A percentile compares a stretch with the other conserved stretches of the same genome.
phyloP scores from a whole-genome alignment of 305 asterid species.

The Fraxinus sp. region DNA sequence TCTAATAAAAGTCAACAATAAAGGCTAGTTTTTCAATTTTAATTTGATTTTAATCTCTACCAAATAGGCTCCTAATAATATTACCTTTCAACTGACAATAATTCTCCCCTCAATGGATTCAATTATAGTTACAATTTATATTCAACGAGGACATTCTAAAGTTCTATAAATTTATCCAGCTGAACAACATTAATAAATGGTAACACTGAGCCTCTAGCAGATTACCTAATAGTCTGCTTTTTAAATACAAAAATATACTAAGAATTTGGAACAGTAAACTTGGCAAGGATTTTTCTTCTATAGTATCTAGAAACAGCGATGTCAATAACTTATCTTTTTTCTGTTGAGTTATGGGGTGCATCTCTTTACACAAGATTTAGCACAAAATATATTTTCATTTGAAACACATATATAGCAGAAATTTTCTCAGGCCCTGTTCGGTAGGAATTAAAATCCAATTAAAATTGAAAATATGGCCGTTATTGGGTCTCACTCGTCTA shows the following conservation, averaged over 20 bases:
- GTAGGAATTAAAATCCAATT: no score
- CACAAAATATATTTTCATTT: no score
- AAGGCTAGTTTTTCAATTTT: no score
- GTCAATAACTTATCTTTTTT: neutral
- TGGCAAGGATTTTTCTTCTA: neutral
- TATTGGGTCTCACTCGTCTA: no score
- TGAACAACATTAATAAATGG: neutral
- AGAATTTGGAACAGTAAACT: neutral
- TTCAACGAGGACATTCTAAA: no score
- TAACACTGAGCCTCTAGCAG: neutral
- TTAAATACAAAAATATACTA: neutral
- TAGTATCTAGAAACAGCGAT: no score
- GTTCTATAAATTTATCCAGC: neutral
- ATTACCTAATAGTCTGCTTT: neutral
- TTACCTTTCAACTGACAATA: neutral
- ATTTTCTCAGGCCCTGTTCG: no score
- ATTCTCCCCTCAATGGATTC: neutral
- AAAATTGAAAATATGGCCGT: no score
- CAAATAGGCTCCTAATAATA: neutral
- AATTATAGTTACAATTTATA: neutral
- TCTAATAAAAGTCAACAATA: no score
- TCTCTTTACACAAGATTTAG: no score
- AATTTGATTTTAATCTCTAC: no score
- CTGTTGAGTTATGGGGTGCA: neutral
- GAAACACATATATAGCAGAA: no score